Base-by-base conservation (phyloP, 176 grass and related monocot genomes). In the Aegilops speltoides region DNA sequence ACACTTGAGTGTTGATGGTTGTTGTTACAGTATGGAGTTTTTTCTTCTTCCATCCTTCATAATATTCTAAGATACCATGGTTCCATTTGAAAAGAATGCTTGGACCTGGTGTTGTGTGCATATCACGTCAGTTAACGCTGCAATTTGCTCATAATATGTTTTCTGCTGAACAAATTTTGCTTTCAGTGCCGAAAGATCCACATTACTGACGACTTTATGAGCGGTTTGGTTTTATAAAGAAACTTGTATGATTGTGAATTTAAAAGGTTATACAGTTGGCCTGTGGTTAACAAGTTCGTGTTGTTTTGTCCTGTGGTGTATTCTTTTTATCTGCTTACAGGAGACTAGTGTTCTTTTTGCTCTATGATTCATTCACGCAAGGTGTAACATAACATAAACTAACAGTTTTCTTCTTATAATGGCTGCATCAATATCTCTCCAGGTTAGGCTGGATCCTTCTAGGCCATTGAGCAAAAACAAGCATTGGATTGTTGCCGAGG, bases 381-480 rank as follows among this genome's bases (percentile, higher is more conserved):
- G 5, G 48, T 52, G 48, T 52, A 17, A 52, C 48, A n/a, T n/a
- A 52, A 54, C 50, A 2, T 54, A 54, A 54, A 54, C 50, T 7
- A 54, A 54, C 50, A 54, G 16, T 54, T 54, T 19, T 19, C 50
- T 54, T 54, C 50, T 54, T 54, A 19, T 54, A 54, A 59, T 22
- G 2, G 19, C 2, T 59, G 56, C 56, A 59, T 59, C 20, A 22
- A 81, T 87, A 33, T 80, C 19, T 63, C 38, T 85, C 63, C 92
- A 96, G 94, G 92, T 99, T 69, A 93, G 82, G 50, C 83, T 99
- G 88, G 91, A 98, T 88, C 83, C 89, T 79, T 92, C 93, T 29
- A 93, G 93, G 86, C 96, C 96, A 17, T 85, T 93, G 77, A 98
- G 96, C 86, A 95, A 83, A 90, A 84, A 56, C 64, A 95, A 92